These are phyloP conservation scores for Xanthoconium separans DNA, from an alignment of 1,284 basidiomycete species.

Conservation along the genomic window DNA sequence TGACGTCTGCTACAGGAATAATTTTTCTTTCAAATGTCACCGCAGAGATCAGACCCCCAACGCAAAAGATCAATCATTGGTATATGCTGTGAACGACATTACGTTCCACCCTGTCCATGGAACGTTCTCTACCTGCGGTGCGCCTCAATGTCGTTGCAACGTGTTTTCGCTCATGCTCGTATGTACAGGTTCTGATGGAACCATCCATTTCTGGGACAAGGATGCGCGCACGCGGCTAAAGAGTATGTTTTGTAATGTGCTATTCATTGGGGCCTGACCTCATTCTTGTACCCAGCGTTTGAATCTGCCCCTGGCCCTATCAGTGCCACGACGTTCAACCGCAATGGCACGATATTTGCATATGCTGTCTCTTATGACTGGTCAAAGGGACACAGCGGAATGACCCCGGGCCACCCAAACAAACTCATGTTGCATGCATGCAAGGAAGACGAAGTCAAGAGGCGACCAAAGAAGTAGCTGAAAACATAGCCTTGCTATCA, in stretches of 20 bases:
- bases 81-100: slow-evolving; percentile 91
- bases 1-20: slow-evolving; percentile 51
- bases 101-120: slow-evolving; percentile 91
- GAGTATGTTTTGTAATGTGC: slow-evolving; percentile 48
- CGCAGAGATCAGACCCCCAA: slow-evolving; percentile 70
- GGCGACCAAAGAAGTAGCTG: slow-evolving; percentile 52
- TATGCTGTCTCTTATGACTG: slow-evolving; percentile 90
- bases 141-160: slow-evolving; percentile 35
- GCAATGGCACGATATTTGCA: slow-evolving; percentile 84
- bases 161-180: slow-evolving; percentile 11
- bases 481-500: neutral
- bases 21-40: slow-evolving; percentile 97
- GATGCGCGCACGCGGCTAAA: slow-evolving; percentile 87
- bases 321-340: slow-evolving; percentile 78
- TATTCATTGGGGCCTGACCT: neutral
- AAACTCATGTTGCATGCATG: slow-evolving; percentile 90
- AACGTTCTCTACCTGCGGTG: slow-evolving; percentile 92
- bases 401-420: slow-evolving; percentile 77
- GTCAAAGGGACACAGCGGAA: slow-evolving; percentile 87
- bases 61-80: slow-evolving; percentile 73
- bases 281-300: slow-evolving; percentile 20
- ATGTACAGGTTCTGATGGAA: slow-evolving; percentile 67
- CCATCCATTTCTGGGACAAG: slow-evolving; percentile 89
- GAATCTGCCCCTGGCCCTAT: slow-evolving; percentile 70
- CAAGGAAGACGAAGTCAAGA: slow-evolving; percentile 87